A percentile compares a stretch with the other conserved stretches of the same genome.
phyloP scores from a whole-genome alignment of 2,329 filamentous ascomycete genomes.

The Rhytidhysteron rufulum region DNA sequence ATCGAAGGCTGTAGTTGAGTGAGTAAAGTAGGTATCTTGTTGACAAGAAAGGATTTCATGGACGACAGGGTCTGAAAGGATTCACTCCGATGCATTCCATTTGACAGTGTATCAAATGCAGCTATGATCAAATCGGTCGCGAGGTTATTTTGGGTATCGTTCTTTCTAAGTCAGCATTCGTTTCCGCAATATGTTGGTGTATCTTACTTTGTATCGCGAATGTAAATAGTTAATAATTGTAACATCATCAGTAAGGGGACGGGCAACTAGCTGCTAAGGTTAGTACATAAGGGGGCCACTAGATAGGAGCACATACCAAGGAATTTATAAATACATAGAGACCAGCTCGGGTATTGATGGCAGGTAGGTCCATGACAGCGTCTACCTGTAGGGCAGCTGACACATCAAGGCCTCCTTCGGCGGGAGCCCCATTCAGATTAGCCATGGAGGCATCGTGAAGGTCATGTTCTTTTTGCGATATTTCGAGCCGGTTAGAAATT shows the following conservation, averaged over 20 bases:
- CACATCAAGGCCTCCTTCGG: constrained; percentile 34
- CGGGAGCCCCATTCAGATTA: constrained; percentile 39
- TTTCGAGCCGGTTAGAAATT: constrained; percentile 36
- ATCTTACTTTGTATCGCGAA: constrained; percentile 73
- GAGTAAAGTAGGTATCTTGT: constrained; percentile 63
- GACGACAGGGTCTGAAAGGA: constrained; percentile 61
- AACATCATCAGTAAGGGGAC: constrained; percentile 78
- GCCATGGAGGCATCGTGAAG: constrained; percentile 42
- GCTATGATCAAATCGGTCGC: constrained; percentile 81
- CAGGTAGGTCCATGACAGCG: constrained; percentile 61
- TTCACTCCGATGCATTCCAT: constrained; percentile 72
- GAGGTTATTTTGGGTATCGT: constrained; percentile 67
- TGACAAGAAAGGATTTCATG: constrained; percentile 80
- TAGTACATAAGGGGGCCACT: constrained; percentile 18
- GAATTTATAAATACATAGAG: constrained; percentile 84
- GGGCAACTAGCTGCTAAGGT: constrained; percentile 66
- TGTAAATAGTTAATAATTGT: constrained; percentile 75
- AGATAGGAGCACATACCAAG: constrained; percentile 52
- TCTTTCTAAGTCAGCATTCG: constrained; percentile 47
- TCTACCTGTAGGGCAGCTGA: constrained; percentile 52
- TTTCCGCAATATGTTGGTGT: no score
- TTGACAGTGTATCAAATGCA: constrained; percentile 85
- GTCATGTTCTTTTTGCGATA: constrained; percentile 38
- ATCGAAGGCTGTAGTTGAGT: constrained; percentile 54
- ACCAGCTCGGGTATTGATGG: constrained; percentile 72